These are phyloP conservation scores for Cyclotella sp. DNA, from an alignment of 108 stramenopile species.

Conservation along the genomic window DNA sequence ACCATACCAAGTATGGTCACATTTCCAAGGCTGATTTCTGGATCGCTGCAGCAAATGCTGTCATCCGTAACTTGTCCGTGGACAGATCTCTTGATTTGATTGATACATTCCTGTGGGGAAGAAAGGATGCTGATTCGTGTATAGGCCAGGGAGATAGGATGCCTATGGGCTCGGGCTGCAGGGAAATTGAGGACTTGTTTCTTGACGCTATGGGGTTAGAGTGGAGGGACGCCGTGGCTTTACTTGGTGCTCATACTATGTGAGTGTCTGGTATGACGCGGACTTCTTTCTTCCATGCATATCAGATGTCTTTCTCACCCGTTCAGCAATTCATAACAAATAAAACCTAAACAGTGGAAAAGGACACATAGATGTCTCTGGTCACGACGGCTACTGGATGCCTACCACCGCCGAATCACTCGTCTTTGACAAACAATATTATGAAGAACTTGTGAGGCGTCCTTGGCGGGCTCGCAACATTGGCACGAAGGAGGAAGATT, in stretches of 20 bases:
- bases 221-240: slow-evolving; percentile 36
- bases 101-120: slow-evolving; percentile 30
- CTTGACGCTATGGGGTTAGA: slow-evolving; percentile 24
- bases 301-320: too few relatives aligned
- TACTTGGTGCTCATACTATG: slow-evolving; percentile 38
- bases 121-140: slow-evolving; percentile 18
- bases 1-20: slow-evolving; percentile 20
- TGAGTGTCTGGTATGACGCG: too few relatives aligned
- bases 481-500: slow-evolving; percentile 21
- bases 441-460: slow-evolving; percentile 33
- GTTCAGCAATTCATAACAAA: too few relatives aligned
- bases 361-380: slow-evolving; percentile 18
- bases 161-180: slow-evolving; percentile 23
- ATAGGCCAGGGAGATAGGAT: slow-evolving; percentile 15
- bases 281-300: too few relatives aligned
- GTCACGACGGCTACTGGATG: too few relatives aligned
- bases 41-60: too few relatives aligned
- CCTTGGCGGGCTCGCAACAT: slow-evolving; percentile 39
- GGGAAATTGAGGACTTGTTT: slow-evolving; percentile 20
- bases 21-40: slow-evolving; percentile 37
- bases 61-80: too few relatives aligned
- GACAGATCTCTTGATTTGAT: slow-evolving; percentile 18
- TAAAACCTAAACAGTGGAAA: slow-evolving; percentile 2
- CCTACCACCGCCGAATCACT: too few relatives aligned
- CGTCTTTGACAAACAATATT: too few relatives aligned